Percentiles rank a stretch among this genome's conserved stretches.
Evolutionary conservation across 179 eudicot genomes (phyloP).

Genomic region (Gypsophila paniculata): DNA sequence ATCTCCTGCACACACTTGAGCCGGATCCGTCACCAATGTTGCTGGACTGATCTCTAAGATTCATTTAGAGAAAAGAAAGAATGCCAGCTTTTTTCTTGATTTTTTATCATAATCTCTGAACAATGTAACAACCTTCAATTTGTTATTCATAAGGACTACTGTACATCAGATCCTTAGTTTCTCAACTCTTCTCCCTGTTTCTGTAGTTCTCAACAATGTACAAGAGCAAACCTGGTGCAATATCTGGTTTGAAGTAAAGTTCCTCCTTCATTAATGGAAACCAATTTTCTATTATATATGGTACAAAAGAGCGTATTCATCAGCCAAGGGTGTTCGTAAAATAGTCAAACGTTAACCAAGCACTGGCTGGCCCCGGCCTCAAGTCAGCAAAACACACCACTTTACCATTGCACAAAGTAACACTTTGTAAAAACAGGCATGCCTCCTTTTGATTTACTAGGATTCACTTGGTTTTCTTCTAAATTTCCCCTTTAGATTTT

Average conservation of each 20-base stretch:
- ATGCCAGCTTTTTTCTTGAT: background rate
- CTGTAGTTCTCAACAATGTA: background rate
- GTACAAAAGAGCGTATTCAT: background rate
- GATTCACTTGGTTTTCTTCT: background rate
- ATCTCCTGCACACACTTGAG: no score
- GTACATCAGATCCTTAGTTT: background rate
- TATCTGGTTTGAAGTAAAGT: no score
- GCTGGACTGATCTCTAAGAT: background rate
- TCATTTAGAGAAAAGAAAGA: background rate
- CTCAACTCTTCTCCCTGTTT: background rate
- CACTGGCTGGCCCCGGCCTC: background rate
- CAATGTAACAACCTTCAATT: background rate
- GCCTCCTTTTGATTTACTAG: background rate
- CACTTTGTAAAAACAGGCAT: background rate
- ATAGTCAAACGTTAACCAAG: background rate
- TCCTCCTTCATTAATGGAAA: no score
- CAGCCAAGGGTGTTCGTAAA: background rate
- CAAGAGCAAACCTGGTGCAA: background rate
- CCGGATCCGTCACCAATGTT: background rate
- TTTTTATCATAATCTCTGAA: background rate
- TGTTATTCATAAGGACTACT: background rate
- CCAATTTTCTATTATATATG: no score
- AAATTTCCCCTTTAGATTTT: constrained; percentile 31
- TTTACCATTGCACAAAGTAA: background rate
- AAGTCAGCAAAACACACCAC: background rate